Percentiles rank a stretch among this genome's conserved stretches.
Evolutionary conservation across 2,329 filamentous ascomycete species (phyloP).

Genomic region (Diplodia sapinea): DNA sequence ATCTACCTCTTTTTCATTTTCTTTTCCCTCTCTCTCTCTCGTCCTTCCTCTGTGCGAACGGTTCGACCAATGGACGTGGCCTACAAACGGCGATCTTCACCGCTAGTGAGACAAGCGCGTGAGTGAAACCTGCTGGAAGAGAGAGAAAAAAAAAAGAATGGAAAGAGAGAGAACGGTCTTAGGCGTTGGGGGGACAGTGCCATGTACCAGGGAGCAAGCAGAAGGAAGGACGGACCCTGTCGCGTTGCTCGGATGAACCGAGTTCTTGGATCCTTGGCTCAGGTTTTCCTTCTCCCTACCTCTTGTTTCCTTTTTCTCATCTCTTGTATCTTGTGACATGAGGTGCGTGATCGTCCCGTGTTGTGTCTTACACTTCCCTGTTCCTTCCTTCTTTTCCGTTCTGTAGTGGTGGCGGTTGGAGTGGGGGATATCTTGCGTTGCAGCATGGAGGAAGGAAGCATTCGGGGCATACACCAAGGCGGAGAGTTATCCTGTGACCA

Average conservation of each 20-base stretch:
- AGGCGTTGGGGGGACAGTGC: not conserved
- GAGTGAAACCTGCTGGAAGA: too few relatives aligned
- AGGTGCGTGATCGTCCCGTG: slow-evolving; percentile 2
- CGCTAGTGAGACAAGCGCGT: too few relatives aligned
- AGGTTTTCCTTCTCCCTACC: not conserved
- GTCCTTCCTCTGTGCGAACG: too few relatives aligned
- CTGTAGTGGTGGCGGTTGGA: not conserved
- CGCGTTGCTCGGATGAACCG: slow-evolving; percentile 2
- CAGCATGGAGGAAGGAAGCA: not conserved
- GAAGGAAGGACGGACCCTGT: not conserved
- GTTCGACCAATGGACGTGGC: too few relatives aligned
- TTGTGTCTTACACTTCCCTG: not conserved
- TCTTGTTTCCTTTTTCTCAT: not conserved
- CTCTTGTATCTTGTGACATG: not conserved
- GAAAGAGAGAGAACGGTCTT: too few relatives aligned
- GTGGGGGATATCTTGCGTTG: not conserved
- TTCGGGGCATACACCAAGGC: not conserved
- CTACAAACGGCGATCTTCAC: too few relatives aligned
- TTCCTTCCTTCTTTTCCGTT: not conserved
- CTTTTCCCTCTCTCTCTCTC: too few relatives aligned
- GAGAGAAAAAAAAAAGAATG: too few relatives aligned
- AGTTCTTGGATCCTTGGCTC: not conserved
- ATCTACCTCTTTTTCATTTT: too few relatives aligned
- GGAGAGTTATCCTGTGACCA: not conserved
- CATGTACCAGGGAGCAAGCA: not conserved